A percentile compares a stretch with the other conserved stretches of the same genome.
These are phyloP conservation scores for Myxozyma neotropica DNA, from an alignment of 805 yeast species.

Conservation along the genomic window DNA sequence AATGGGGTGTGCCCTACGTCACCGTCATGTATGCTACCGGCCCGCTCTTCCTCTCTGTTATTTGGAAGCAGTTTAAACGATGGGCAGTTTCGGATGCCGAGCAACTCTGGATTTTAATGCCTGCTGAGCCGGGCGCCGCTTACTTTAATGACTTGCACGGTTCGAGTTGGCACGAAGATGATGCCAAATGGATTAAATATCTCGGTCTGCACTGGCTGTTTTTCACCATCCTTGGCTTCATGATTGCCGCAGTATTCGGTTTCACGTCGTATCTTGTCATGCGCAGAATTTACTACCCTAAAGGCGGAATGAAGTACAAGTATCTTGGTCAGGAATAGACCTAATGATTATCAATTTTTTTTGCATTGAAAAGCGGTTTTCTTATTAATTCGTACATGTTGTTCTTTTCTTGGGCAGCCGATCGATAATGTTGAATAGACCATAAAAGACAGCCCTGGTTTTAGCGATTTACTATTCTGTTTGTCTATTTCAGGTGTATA, in stretches of 20 bases:
- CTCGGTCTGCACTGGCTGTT: constrained; percentile 74
- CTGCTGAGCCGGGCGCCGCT: constrained; percentile 57
- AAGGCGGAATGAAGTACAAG: constrained; percentile 14
- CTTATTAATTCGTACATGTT: too few species aligned
- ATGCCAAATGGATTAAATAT: constrained; percentile 74
- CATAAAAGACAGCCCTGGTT: too few species aligned
- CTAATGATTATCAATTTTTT: too few species aligned
- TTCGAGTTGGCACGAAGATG: constrained; percentile 90
- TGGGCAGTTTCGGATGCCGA: constrained; percentile 63
- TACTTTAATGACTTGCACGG: constrained; percentile 77
- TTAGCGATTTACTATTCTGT: too few species aligned
- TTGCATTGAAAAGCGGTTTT: too few species aligned
- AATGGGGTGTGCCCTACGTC: constrained; percentile 84
- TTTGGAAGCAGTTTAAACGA: constrained; percentile 85
- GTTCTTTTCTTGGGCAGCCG: too few species aligned
- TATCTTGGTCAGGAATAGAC: constrained; percentile 15
- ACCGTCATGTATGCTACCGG: constrained; percentile 95
- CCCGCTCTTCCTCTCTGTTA: constrained; percentile 79
- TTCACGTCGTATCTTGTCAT: constrained; percentile 25
- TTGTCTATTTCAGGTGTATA: too few species aligned
- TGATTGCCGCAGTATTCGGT: constrained; percentile 46
- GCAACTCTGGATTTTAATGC: constrained; percentile 68
- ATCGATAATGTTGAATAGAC: too few species aligned
- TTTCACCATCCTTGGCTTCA: constrained; percentile 71
- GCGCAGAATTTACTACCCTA: constrained; percentile 15